Evolutionary conservation across 1,139 yeast genomes (phyloP).

Genomic region (Saccharomyces hybrid): DNA sequence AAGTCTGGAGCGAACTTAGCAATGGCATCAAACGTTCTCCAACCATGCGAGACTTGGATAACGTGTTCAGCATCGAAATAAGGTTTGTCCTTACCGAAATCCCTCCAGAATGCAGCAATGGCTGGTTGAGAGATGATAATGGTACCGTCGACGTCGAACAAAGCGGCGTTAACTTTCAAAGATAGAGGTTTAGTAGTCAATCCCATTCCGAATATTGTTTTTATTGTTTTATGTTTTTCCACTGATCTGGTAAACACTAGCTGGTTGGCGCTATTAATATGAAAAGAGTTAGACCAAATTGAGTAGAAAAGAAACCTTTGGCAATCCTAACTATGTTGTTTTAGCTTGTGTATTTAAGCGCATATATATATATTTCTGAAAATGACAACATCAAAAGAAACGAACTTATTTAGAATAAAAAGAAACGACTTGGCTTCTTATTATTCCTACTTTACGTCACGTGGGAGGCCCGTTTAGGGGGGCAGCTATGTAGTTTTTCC

Average conservation of each 20-base stretch:
- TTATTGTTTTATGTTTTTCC: neutral
- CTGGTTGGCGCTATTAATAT: neutral
- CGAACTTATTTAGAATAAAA: neutral
- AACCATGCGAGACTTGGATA: constrained; percentile 71
- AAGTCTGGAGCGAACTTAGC: constrained; percentile 69
- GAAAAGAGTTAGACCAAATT: neutral
- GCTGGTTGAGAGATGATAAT: constrained; percentile 77
- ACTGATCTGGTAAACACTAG: neutral
- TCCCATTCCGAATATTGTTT: constrained; percentile 15
- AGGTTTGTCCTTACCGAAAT: constrained; percentile 61
- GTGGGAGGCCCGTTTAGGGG: neutral
- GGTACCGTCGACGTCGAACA: constrained; percentile 83
- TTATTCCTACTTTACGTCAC: neutral
- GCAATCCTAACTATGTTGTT: neutral
- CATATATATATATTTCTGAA: neutral
- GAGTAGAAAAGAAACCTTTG: neutral
- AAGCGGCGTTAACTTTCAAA: constrained; percentile 36
- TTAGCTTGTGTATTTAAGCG: neutral
- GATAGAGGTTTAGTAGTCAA: constrained; percentile 26
- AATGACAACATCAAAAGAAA: neutral
- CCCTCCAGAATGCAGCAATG: constrained; percentile 75
- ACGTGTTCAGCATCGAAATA: constrained; percentile 65
- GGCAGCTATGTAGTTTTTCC: neutral
- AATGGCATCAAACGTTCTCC: constrained; percentile 73
- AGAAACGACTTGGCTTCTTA: neutral